Percentiles rank a stretch among this genome's conserved stretches.
Evolutionary conservation across 2,329 filamentous ascomycete genomes (phyloP).

Genomic region (Daldinia sp.): DNA sequence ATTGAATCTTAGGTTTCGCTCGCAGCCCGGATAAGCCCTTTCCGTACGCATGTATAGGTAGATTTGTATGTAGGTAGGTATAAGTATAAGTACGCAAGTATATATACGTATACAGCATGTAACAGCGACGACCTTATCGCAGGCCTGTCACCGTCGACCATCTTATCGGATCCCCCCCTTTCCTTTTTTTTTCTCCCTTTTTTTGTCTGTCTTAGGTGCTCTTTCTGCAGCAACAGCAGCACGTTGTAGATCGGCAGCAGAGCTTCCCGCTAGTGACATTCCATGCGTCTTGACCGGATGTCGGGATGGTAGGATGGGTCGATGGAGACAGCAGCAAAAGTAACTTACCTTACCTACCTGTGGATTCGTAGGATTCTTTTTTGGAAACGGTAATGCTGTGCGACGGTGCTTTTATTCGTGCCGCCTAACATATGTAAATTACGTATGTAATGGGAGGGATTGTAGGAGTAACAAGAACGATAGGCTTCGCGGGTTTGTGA

Average conservation of each 20-base stretch:
- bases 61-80: background rate
- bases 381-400: background rate
- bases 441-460: background rate
- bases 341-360: constrained; percentile 22
- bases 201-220: too few species aligned
- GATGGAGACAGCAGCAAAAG: too few species aligned
- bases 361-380: background rate
- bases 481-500: constrained; percentile 11
- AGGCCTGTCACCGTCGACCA: constrained; percentile 4
- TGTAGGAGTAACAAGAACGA: background rate
- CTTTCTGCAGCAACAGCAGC: background rate
- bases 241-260: constrained; percentile 5
- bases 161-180: constrained; percentile 13
- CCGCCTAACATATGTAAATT: background rate
- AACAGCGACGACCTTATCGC: constrained; percentile 4
- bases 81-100: background rate
- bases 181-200: background rate
- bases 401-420: constrained; percentile 1
- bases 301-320: background rate
- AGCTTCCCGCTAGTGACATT: constrained; percentile 3
- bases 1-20: background rate
- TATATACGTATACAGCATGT: background rate
- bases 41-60: constrained; percentile 5
- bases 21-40: constrained; percentile 14
- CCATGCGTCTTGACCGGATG: constrained; percentile 8